Conservation (phyloP, 352 stramenopile genomes). For the Thalassiosira hispida region DNA sequence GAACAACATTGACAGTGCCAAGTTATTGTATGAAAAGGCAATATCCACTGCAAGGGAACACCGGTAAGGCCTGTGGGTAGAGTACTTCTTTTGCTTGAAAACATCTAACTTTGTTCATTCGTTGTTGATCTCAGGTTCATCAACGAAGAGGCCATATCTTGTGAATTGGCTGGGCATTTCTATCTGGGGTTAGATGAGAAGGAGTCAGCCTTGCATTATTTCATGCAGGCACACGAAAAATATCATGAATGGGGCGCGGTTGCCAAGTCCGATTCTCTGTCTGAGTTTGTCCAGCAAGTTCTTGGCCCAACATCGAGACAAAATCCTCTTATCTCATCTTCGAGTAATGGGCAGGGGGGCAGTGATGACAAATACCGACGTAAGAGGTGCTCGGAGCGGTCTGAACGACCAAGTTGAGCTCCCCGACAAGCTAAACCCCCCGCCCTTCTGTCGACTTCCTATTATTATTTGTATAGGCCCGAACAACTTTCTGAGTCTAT, state of each 20-base stretch:
- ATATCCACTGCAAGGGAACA: slow-evolving; percentile 45
- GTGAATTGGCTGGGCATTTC: slow-evolving; percentile 43
- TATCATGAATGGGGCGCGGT: slow-evolving; percentile 36
- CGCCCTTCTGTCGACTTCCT: no score
- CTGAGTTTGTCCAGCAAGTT: background rate
- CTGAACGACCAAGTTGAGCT: background rate
- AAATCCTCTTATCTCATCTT: background rate
- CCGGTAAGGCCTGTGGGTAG: slow-evolving; percentile 1
- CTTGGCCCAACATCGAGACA: background rate
- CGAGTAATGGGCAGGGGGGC: background rate
- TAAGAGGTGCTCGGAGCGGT: background rate
- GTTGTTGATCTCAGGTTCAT: slow-evolving; percentile 32
- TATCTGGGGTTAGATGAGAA: slow-evolving; percentile 18
- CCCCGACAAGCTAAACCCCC: no score
- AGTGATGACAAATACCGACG: background rate
- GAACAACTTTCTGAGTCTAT: no score
- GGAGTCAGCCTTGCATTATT: slow-evolving; percentile 12
- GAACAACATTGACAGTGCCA: slow-evolving; percentile 24
- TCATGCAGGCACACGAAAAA: slow-evolving; percentile 25
- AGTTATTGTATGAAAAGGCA: slow-evolving; percentile 40
- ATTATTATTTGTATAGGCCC: no score
- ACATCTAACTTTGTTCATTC: slow-evolving; percentile 2
- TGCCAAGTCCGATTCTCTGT: slow-evolving; percentile 26
- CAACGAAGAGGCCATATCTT: slow-evolving; percentile 14
- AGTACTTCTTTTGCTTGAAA: background rate